Conservation (phyloP, 78 protist genomes). For the Dictyostelium capitatum region DNA sequence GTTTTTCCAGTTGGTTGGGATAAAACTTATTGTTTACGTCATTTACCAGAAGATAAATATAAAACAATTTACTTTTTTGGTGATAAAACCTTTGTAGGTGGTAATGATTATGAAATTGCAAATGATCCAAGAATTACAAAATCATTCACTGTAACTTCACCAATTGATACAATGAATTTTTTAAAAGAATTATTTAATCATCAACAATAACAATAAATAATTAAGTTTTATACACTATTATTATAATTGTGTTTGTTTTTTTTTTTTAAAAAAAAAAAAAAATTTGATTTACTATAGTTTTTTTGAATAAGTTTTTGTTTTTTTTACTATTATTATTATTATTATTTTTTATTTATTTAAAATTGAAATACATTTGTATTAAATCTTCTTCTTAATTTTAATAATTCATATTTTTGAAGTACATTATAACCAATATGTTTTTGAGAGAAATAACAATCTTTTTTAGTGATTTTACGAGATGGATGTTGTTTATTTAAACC, state of each 20-base stretch:
- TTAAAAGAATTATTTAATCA: conserved; percentile 85
- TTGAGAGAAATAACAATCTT: conserved; percentile 41
- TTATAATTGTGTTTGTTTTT: no score
- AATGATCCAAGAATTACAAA: conserved; percentile 67
- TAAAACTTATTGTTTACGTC: conserved; percentile 97
- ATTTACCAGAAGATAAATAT: conserved; percentile 84
- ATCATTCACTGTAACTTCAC: conserved; percentile 92
- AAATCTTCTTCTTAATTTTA: conserved; percentile 26
- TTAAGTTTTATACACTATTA: not conserved
- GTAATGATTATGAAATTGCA: conserved; percentile 99
- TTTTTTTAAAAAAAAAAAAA: not conserved
- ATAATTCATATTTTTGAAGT: conserved; percentile 57
- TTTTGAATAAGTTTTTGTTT: no score
- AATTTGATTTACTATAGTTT: no score
- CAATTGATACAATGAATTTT: conserved; percentile 93
- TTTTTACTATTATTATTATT: no score
- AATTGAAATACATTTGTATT: conserved; percentile 1
- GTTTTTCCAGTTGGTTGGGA: conserved; percentile 99
- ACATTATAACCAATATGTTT: conserved; percentile 46
- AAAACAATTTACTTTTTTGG: conserved; percentile 99
- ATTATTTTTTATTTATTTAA: no score
- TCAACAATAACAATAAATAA: conserved; percentile 30
- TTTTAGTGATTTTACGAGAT: conserved; percentile 47
- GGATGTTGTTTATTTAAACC: not conserved
- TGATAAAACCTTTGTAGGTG: conserved; percentile 98